A percentile compares a stretch with the other conserved stretches of the same genome.
Conservation (phyloP, 495 filamentous ascomycete genomes). For the Aspergillus egyptiacus region DNA sequence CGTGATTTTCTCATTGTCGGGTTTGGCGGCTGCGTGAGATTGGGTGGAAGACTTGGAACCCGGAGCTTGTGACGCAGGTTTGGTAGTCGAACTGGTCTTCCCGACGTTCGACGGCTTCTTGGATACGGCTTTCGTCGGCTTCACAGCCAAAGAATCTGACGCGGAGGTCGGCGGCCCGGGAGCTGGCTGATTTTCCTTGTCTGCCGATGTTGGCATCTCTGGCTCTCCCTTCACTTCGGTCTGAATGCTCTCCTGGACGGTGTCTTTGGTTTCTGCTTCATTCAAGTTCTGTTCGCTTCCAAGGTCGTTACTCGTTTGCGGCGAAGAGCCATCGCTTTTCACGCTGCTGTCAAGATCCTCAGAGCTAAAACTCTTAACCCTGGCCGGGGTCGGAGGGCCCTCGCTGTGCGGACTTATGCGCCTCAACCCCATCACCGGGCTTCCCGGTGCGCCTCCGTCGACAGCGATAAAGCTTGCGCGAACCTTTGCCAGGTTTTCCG, state of each 20-base stretch:
- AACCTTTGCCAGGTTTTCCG: conserved; percentile 61
- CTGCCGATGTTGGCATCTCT: conserved; percentile 3
- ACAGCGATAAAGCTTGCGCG: conserved; percentile 80
- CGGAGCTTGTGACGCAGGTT: conserved; percentile 25
- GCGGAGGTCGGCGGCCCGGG: conserved; percentile 4
- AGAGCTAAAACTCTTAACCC: conserved; percentile 32
- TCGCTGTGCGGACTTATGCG: conserved; percentile 34
- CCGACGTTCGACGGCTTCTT: conserved; percentile 39
- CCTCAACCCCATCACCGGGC: conserved; percentile 30
- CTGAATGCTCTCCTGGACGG: not conserved
- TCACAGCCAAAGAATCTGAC: conserved; percentile 20
- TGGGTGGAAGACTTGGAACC: conserved; percentile 17
- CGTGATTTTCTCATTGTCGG: conserved; percentile 14
- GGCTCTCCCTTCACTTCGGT: not conserved
- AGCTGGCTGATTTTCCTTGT: conserved; percentile 18
- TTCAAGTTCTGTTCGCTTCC: conserved; percentile 15
- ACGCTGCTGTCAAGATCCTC: conserved; percentile 27
- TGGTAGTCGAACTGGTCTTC: conserved; percentile 26
- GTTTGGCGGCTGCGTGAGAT: conserved; percentile 19
- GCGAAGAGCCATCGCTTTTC: conserved; percentile 26
- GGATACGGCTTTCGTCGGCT: conserved; percentile 29
- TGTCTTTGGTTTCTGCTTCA: conserved; percentile 12
- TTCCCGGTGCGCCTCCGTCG: conserved; percentile 43
- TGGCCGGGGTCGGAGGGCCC: conserved; percentile 24
- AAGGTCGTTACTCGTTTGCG: conserved; percentile 22